phyloP scores from a whole-genome alignment of 768 basidiomycete species.

The Tricholoma bakamatsutake region DNA sequence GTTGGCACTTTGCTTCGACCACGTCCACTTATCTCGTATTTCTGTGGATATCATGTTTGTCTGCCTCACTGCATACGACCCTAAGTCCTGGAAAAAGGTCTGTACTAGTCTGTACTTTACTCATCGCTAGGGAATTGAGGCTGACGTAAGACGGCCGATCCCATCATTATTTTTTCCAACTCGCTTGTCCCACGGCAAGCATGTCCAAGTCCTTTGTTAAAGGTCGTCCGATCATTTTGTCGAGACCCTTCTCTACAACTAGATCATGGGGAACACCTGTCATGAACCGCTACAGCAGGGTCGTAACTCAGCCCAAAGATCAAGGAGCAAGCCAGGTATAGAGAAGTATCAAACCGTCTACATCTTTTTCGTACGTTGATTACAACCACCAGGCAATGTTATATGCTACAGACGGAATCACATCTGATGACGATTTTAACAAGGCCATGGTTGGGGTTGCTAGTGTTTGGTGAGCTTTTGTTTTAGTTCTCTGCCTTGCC shows the following conservation, averaged over 20 bases:
- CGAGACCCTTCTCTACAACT: conserved; percentile 34
- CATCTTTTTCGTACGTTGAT: background rate
- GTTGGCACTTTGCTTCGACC: background rate
- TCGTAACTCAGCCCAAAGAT: conserved; percentile 85
- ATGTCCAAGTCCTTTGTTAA: conserved; percentile 21
- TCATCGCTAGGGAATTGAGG: background rate
- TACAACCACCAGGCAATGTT: conserved; percentile 75
- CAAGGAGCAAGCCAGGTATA: conserved; percentile 91
- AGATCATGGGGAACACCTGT: conserved; percentile 36
- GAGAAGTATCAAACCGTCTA: conserved; percentile 5
- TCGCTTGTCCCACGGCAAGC: conserved; percentile 1
- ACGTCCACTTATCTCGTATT: background rate
- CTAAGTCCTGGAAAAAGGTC: background rate
- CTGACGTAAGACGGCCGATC: conserved; percentile 13
- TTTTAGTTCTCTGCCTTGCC: conserved; percentile 3
- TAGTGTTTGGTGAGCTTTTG: conserved; percentile 78
- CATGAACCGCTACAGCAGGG: conserved; percentile 70
- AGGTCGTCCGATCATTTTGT: conserved; percentile 19
- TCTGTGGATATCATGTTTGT: background rate
- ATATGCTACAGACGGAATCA: conserved; percentile 94
- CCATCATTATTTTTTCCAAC: background rate
- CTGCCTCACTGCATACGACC: background rate
- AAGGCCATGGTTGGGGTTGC: conserved; percentile 98
- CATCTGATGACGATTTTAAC: conserved; percentile 74
- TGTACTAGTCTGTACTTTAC: background rate